Base-by-base conservation (phyloP, 1,284 basidiomycete genomes). In the Rhodotorula sp. region DNA sequence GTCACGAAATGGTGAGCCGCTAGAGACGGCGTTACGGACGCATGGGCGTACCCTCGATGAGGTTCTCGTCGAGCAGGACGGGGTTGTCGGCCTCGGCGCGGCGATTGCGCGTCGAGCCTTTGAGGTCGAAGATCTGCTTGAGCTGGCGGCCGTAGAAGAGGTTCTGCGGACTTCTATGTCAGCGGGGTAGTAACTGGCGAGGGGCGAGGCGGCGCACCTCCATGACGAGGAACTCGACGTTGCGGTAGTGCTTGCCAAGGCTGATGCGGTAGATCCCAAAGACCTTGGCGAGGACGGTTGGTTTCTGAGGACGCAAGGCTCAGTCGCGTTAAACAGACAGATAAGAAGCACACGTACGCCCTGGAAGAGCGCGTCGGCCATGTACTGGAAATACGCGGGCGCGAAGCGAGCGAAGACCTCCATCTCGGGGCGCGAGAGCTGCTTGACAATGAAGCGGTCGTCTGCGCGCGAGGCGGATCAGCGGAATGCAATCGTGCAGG, bases 371-470 rank as follows among this genome's bases (percentile, higher is more conserved):
- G 93, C 90, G 32, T 91, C 89, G 7, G 91, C 90, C 88, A 98
- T 94, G 82, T 99, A 99, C 77, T 95, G 91, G 80, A 99, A 99
- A 82, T 99, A 99, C 6, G 92, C 91, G 0, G 96, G 96, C 15
- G 94, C 97, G 82, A 99, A 99, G 13, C 91, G 94, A 78, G 95
- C 92, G 87, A 99, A 92, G 0, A 92, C 91, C 80, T 97, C 93
- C 78, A 98, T 85, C 81, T 99, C 97, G 53, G 91, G 86, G 67
- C 89, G 87, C 0, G 94, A 97, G 44, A 99, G 87, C 80, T 97
- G 96, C 80, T 99, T 99, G 60, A 97, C 93, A 76, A 99, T 95
- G 84, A 99, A 96, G 8, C 97, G 92, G 80, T 98, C 94, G 81
- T 99, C 97, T 92, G 78, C 53, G n/a, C 51, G 21, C 13, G 66